Conservation (phyloP, 768 basidiomycete species). For the Imleria badia region DNA sequence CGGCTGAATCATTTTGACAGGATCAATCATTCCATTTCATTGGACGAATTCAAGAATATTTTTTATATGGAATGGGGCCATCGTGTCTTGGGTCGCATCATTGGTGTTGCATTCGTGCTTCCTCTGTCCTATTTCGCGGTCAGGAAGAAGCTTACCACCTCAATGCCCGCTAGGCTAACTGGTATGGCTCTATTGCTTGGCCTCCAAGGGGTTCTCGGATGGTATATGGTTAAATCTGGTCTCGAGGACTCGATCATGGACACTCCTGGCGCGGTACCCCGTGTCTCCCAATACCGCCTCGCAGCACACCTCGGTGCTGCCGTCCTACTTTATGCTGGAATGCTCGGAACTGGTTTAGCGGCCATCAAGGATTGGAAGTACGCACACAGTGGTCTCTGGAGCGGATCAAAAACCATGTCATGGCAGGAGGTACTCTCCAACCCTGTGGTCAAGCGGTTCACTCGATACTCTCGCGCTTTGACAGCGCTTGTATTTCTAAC, state of each 20-base stretch:
- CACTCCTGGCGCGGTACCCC: slow-evolving; percentile 81
- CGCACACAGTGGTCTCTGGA: slow-evolving; percentile 56
- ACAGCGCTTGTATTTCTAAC: slow-evolving; percentile 86
- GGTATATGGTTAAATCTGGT: slow-evolving; percentile 99
- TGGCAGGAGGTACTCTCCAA: slow-evolving; percentile 53
- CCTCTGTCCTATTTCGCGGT: slow-evolving; percentile 81
- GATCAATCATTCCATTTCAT: slow-evolving; percentile 82
- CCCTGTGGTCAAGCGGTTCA: slow-evolving; percentile 58
- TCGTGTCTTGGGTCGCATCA: slow-evolving; percentile 86
- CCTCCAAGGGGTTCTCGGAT: slow-evolving; percentile 88
- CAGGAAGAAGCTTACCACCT: slow-evolving; percentile 64
- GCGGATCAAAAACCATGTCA: slow-evolving; percentile 44
- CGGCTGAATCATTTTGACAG: slow-evolving; percentile 39
- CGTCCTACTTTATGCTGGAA: slow-evolving; percentile 88
- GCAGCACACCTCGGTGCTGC: slow-evolving; percentile 95
- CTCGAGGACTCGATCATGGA: slow-evolving; percentile 80
- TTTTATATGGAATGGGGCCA: slow-evolving; percentile 99
- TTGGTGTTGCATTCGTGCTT: slow-evolving; percentile 79
- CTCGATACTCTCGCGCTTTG: slow-evolving; percentile 55
- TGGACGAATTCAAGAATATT: slow-evolving; percentile 93
- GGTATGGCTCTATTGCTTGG: slow-evolving; percentile 83
- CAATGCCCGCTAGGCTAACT: slow-evolving; percentile 61
- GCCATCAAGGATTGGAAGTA: slow-evolving; percentile 80
- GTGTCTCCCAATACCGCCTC: slow-evolving; percentile 95
- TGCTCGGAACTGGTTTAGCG: slow-evolving; percentile 78